Conservation (phyloP, 2,329 filamentous ascomycete genomes). For the Fusarium siculi region DNA sequence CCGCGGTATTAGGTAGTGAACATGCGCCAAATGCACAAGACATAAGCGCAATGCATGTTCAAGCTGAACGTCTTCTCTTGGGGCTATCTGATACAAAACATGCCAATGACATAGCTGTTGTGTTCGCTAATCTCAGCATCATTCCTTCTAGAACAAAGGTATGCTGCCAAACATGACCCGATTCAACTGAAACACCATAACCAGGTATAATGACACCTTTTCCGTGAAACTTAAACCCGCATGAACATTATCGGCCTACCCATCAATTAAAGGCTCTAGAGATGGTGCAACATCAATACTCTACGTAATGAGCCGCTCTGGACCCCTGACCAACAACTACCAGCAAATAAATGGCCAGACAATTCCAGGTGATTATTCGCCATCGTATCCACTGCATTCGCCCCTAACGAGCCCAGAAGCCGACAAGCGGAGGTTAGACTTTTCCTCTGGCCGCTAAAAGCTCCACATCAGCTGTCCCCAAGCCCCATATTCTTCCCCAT, state of each 20-base stretch:
- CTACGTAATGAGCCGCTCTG: not conserved
- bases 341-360: not conserved
- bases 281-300: not conserved
- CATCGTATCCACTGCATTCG: not conserved
- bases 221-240: not conserved
- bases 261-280: not conserved
- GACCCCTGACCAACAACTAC: not conserved
- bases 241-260: not conserved
- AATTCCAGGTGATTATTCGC: not conserved
- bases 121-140: not conserved
- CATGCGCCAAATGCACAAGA: not conserved
- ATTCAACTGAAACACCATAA: not conserved
- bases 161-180: not conserved
- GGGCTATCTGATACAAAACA: rapidly evolving
- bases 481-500: constrained; percentile 28
- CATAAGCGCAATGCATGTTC: not conserved
- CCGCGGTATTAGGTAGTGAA: not conserved
- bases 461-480: not conserved
- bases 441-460: not conserved
- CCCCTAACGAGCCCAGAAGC: not conserved
- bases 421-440: constrained; percentile 2
- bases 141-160: not conserved
- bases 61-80: no score
- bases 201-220: not conserved
- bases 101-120: rapidly evolving